Evolutionary conservation across 2,329 filamentous ascomycete genomes (phyloP).

Genomic region (Phialophora chinensis): DNA sequence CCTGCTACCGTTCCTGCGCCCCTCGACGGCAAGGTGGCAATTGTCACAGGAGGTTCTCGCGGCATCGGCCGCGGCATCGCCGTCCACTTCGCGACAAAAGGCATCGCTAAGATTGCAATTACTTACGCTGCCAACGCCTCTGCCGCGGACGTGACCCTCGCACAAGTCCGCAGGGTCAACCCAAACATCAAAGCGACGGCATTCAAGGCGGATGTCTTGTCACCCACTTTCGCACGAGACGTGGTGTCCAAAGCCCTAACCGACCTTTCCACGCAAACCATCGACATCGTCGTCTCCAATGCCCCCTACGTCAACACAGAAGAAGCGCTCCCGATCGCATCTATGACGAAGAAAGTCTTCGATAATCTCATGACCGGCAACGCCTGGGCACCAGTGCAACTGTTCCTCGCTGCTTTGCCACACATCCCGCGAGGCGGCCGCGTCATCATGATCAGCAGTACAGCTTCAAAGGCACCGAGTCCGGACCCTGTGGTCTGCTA

Average conservation of each 20-base stretch:
- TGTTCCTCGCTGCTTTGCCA: conserved; percentile 14
- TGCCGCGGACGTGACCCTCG: conserved; percentile 13
- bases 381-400: conserved; percentile 21
- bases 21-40: conserved; percentile 70
- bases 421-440: conserved; percentile 17
- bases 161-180: conserved; percentile 6
- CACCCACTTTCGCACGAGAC: conserved; percentile 13
- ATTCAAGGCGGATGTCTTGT: conserved; percentile 19
- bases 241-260: conserved; percentile 7
- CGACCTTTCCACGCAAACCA: conserved; percentile 4
- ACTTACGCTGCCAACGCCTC: conserved; percentile 13
- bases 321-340: conserved; percentile 1
- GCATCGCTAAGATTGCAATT: conserved; percentile 54
- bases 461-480: conserved; percentile 8
- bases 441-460: conserved; percentile 18
- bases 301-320: conserved; percentile 9
- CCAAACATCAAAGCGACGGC: conserved; percentile 6
- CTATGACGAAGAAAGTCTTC: conserved; percentile 11
- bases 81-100: conserved; percentile 76
- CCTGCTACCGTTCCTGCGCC: conserved; percentile 20
- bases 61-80: conserved; percentile 86
- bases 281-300: conserved; percentile 25
- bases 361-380: conserved; percentile 22
- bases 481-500: conserved; percentile 18
- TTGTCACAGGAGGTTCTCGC: conserved; percentile 83